Evolutionary conservation across 257 asterid species (phyloP), one percentile per base, ranked within the genome.

Genomic region (Scutellaria barbata): DNA sequence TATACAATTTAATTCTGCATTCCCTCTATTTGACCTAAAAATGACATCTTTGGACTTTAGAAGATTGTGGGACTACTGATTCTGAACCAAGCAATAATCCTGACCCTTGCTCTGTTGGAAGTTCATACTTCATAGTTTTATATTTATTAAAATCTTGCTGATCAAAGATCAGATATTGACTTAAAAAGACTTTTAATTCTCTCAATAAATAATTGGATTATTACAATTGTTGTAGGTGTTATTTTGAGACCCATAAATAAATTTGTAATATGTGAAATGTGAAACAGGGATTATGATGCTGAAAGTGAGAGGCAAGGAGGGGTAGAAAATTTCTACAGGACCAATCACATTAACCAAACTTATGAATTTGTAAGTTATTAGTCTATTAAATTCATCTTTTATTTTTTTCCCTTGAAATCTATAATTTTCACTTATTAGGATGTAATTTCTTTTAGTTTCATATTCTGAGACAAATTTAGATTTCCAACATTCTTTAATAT

Each of bases 331-430:
- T 85, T 90, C 80, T 92, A 92, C 81, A 76, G 53, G 66, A 75
- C 63, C 52, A 90, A 92, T 75, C 98, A 90, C 84, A 81, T 87
- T n/a, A 50, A 81, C 77, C 97, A 92, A 69, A 84, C 97, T 12
- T 79, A 56, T 75, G 87, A 88, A 69, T 92, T 84, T 11, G 98
- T 92, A 81, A 87, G 95, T 81, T 25, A 25, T 11, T 33, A 8
- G 1, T 2, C 51, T 17, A 30, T 0, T 0, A 17, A 22, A 8
- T 10, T 33, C 10, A 11, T 2, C 5, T 5, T 22, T 8, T 11
- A 8, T 47, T 47, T 40, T 1, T 8, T 17, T 1, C 7, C 7
- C 8, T 10, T 11, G 2, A 0, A 40, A 62, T 17, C 4, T 47
- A 22, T 37, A 20, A 10, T 20, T 51, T 20, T 42, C 12, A 7